Evolutionary conservation across 208 protist genomes (phyloP).

Genomic region (Trypanosomatidae sp.): DNA sequence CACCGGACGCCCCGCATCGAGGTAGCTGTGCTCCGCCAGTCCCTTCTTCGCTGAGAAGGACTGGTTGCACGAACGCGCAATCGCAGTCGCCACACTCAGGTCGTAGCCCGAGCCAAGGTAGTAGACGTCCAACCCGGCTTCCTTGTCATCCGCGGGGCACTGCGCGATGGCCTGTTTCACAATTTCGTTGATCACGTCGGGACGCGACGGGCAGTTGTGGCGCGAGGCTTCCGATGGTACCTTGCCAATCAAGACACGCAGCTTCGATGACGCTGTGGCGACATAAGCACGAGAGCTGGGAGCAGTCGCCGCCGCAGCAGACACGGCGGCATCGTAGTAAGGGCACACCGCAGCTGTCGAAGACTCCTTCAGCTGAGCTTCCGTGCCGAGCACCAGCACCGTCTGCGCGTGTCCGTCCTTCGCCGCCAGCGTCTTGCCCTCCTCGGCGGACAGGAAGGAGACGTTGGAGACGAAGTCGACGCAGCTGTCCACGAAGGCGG

Average conservation of each 20-base stretch:
- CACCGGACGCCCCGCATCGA: conserved; percentile 27
- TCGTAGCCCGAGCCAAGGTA: conserved; percentile 40
- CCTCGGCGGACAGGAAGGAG: conserved; percentile 42
- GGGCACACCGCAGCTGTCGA: background rate
- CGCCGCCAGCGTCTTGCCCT: conserved; percentile 1
- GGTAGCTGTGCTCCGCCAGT: conserved; percentile 42
- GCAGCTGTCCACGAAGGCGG: conserved; percentile 61
- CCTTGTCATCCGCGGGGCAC: conserved; percentile 7
- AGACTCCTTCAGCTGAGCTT: conserved; percentile 27
- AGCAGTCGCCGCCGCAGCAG: conserved; percentile 14
- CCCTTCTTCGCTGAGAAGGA: conserved; percentile 71
- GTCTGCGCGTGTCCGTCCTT: conserved; percentile 13
- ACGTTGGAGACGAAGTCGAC: conserved; percentile 55
- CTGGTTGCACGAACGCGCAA: conserved; percentile 54
- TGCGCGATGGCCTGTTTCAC: conserved; percentile 45
- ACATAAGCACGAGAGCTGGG: conserved; percentile 20
- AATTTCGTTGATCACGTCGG: conserved; percentile 52
- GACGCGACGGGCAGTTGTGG: conserved; percentile 74
- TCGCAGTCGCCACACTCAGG: conserved; percentile 41
- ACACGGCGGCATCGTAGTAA: conserved; percentile 7
- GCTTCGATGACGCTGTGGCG: conserved; percentile 17
- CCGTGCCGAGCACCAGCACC: conserved; percentile 56
- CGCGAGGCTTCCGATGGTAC: conserved; percentile 51
- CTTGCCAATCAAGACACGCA: conserved; percentile 45
- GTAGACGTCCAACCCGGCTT: conserved; percentile 49